These are phyloP conservation scores for Arthrobotrys pseudoclavata DNA, from an alignment of 2,329 filamentous ascomycete species.

Conservation along the genomic window DNA sequence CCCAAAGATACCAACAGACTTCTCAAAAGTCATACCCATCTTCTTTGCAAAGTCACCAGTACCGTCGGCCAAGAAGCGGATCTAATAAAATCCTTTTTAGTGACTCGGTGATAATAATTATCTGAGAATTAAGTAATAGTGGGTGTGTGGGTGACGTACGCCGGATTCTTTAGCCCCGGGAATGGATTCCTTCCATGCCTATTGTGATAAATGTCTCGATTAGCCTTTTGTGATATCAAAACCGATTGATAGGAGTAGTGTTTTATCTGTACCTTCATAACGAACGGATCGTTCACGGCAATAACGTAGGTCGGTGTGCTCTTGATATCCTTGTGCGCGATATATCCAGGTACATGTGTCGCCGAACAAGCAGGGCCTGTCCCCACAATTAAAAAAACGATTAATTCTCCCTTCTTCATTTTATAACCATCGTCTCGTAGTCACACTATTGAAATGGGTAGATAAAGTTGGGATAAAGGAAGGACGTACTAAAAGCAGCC, in stretches of 20 bases:
- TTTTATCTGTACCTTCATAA: conserved; percentile 60
- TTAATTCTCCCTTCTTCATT: neutral
- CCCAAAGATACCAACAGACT: conserved; percentile 62
- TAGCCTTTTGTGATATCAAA: conserved; percentile 8
- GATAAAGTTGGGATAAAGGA: neutral
- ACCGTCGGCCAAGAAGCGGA: conserved; percentile 63
- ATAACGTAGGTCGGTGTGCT: conserved; percentile 60
- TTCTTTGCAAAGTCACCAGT: conserved; percentile 61
- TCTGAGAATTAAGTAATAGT: neutral
- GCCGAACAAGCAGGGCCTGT: conserved; percentile 61
- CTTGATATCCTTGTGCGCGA: conserved; percentile 59
- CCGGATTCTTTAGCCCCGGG: conserved; percentile 50
- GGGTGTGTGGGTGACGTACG: conserved; percentile 31
- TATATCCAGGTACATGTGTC: conserved; percentile 62
- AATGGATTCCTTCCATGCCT: conserved; percentile 61
- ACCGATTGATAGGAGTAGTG: neutral
- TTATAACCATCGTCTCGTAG: neutral
- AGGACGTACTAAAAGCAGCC: conserved; percentile 62
- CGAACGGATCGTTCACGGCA: conserved; percentile 63
- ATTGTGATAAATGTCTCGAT: conserved; percentile 21
- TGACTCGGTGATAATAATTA: conserved; percentile 25
- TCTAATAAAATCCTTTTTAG: conserved; percentile 20
- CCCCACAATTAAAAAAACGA: neutral
- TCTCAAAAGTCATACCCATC: conserved; percentile 62
- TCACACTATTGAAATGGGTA: neutral